Conservation (phyloP, 192 early-diverging fungal genomes). For the Neocallimastix lanati region DNA sequence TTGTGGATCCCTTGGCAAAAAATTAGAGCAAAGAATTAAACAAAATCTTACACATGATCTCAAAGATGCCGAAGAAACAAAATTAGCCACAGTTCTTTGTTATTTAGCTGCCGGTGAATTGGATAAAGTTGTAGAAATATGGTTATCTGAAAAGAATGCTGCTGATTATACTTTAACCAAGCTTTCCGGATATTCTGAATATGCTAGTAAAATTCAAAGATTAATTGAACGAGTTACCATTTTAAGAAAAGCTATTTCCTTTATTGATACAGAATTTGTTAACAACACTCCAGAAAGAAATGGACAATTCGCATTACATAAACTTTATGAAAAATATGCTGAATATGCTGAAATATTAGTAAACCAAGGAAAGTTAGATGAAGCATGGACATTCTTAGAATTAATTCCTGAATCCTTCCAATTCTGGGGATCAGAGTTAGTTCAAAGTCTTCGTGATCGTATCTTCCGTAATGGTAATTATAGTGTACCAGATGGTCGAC, state of each 20-base stretch:
- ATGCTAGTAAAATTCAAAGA: slow-evolving; percentile 41
- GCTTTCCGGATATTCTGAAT: slow-evolving; percentile 14
- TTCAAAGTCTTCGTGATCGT: slow-evolving; percentile 1
- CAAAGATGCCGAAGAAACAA: slow-evolving; percentile 15
- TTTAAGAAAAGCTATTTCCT: slow-evolving; percentile 81
- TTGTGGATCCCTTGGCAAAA: slow-evolving; percentile 44
- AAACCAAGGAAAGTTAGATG: slow-evolving; percentile 52
- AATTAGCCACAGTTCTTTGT: slow-evolving; percentile 55
- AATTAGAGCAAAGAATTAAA: slow-evolving; percentile 10
- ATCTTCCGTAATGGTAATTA: slow-evolving; percentile 1
- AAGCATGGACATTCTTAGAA: slow-evolving; percentile 53
- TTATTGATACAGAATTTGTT: slow-evolving; percentile 54
- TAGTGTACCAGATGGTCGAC: slow-evolving; percentile 5
- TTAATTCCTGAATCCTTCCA: neutral
- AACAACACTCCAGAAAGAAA: slow-evolving; percentile 6
- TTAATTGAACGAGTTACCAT: slow-evolving; percentile 83
- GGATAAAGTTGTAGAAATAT: slow-evolving; percentile 63
- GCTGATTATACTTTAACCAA: slow-evolving; percentile 15
- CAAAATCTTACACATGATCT: neutral
- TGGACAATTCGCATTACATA: slow-evolving; percentile 25
- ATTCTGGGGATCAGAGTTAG: neutral
- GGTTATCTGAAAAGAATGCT: slow-evolving; percentile 38
- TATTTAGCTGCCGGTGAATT: slow-evolving; percentile 65
- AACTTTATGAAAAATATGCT: slow-evolving; percentile 65
- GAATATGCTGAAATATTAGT: slow-evolving; percentile 69